Evolutionary conservation across 78 protist genomes (phyloP).

Genomic region (Dictyostelium firmibasis): DNA sequence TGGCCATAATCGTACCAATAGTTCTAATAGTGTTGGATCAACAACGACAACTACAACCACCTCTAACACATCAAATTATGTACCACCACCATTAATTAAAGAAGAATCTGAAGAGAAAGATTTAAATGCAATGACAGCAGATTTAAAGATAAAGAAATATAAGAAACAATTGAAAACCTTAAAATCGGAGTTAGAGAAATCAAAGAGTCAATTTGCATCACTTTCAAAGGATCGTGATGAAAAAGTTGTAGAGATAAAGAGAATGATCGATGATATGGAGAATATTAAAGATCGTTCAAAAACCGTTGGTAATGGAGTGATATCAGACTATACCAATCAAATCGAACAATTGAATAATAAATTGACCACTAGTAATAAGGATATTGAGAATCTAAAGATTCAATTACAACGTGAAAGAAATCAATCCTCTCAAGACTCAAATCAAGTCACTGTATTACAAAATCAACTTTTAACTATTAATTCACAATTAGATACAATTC

Average conservation of each 20-base stretch:
- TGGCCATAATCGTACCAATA: background rate
- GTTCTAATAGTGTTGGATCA: background rate
- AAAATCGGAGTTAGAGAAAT: constrained; percentile 26
- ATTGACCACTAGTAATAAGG: background rate
- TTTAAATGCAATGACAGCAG: background rate
- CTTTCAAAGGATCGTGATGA: constrained; percentile 55
- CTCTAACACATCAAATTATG: background rate
- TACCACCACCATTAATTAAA: background rate
- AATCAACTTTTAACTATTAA: constrained; percentile 25
- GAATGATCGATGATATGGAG: constrained; percentile 66
- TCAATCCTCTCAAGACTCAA: constrained; percentile 9
- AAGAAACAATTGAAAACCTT: constrained; percentile 39
- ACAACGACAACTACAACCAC: background rate
- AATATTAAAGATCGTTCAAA: constrained; percentile 54
- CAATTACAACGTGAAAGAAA: constrained; percentile 13
- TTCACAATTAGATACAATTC: constrained; percentile 9
- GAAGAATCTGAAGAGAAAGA: background rate
- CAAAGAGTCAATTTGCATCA: background rate
- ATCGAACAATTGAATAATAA: background rate
- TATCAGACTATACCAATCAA: constrained; percentile 10
- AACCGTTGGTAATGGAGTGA: constrained; percentile 32
- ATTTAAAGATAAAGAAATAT: constrained; percentile 48
- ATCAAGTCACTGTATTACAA: constrained; percentile 22
- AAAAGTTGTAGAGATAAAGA: constrained; percentile 17
- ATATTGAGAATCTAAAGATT: background rate